Base-by-base conservation (phyloP, 1,139 yeast genomes). In the Debaryomyces subglobosus region DNA sequence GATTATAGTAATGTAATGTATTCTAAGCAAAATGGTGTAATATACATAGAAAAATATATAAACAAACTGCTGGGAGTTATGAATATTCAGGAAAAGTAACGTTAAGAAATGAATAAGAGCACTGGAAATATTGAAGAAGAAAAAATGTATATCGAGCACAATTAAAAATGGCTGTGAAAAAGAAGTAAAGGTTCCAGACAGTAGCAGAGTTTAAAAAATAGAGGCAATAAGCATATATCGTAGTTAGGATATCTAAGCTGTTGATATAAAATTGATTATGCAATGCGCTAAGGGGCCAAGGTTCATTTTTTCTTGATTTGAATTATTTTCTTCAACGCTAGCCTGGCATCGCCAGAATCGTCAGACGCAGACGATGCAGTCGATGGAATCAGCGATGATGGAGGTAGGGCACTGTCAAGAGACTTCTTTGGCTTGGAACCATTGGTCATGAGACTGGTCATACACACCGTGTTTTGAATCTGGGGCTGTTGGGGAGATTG, bases 331-430 rank as follows among this genome's bases (percentile, higher is more conserved):
- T 72, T 72, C 53, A 73, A 68, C 6, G 78, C 78, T 34, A 67
- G 60, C 46, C 77, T 61, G 32, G 78, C 78, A 60, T 73, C 78
- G 7, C 74, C 72, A 34, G 71, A 64, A 52, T 72, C 77, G 15
- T 66, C 72, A 23, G 42, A 18, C 10, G 37, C 25, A 15, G 40
- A 21, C n/a, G 54, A 40, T 18, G 49, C 40, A 12, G 54, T 43
- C 18, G 56, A 46, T 32, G 53, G 45, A 10, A 54, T 37, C 30
- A 49, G 43, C 3, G 52, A 24, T 20, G 45, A 37, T n/a, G 43
- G 13, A 0, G 36, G 8, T 12, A 30, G 13, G 23, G 38, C 13
- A 29, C 39, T 12, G 30, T 35, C 15, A 46, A 23, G 12, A 38
- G 18, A 25, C 25, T 16, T 16, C 15, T 25, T 34, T n/a, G 46